Base-by-base conservation (phyloP, 2,329 filamentous ascomycete species). In the Stemphylium beticola region DNA sequence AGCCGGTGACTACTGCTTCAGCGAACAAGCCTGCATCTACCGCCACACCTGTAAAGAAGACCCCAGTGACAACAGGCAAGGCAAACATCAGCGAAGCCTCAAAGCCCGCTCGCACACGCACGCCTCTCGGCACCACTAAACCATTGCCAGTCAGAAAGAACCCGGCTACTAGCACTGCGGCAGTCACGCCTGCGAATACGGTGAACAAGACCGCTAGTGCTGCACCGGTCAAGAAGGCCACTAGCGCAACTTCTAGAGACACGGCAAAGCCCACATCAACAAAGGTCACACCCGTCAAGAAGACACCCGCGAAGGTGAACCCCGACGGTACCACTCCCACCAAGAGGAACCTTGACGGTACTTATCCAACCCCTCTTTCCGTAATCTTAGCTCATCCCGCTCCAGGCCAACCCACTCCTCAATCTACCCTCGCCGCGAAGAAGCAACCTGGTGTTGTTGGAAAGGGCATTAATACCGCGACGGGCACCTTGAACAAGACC, bases 401-500 rank as follows among this genome's bases (percentile, higher is more conserved):
- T 34, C 65, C 70, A 59, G 60, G 64, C 49, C 53, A 65, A 53
- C 54, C 58, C 38, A 50, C 58, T 39, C 53, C 62, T 38, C 70
- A 41, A 18, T 39, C 39, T n/a, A 32, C 39, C 2, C 4, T 40
- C 1, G 38, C 67, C 53, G 40, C 52, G 40, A 52, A 51, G 20
- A 77, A 70, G 63, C 73, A 67, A 61, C 69, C 73, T 2, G 72
- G 72, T 29, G 65, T 72, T 5, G 65, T 76, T 14, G 68, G 72
- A 36, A 71, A 69, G 31, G 69, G 71, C 37, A 64, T 70, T 20
- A 67, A 71, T 42, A 71, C 72, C 3, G 69, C 68, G 0, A 74
- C 73, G 4, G 71, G 68, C 26, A 68, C 71, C 3, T 61, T 73
- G 1, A 77, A 74, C 53, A 70, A 72, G 43, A 68, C 71, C 17